Base-by-base conservation (phyloP, 768 basidiomycete genomes). In the Termitomyces sp. region DNA sequence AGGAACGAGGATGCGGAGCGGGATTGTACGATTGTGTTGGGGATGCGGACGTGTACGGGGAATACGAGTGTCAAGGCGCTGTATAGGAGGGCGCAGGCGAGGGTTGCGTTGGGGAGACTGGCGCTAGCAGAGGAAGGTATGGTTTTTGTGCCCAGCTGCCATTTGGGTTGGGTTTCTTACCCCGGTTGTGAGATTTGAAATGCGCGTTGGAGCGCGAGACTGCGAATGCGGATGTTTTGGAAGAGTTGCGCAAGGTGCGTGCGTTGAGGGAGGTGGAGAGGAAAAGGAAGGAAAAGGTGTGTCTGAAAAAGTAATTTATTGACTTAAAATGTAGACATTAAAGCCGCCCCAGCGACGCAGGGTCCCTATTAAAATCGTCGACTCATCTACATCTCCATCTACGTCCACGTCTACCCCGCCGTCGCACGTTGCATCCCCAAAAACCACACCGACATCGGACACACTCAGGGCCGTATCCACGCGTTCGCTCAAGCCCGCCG, bases 1-100 rank as follows among this genome's bases (percentile, higher is more conserved):
- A 94, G 92, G 67, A 77, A 82, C 62, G 81, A 86, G 67, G 93
- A 95, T 71, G 89, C 88, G 18, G 87, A 90, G 64, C 72, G 89
- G 56, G 93, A 96, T 67, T 94, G 92, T 65, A 80, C 81, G 1
- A 80, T 76, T 6, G 88, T 84, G 1, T 70, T 96, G 31, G 61
- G 61, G 1, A 67, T 91, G n/a, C n/a, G n/a, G n/a, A n/a, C n/a
- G 24, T 81, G 75, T 50, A 58, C 72, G 5, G 74, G 73, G 27
- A 94, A 91, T 64, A 83, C 87, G 29, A 10, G 9, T 37, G 37
- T 87, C 26, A 96, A 96, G 62, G 94, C 86, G 0, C 66, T 90
- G 34, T 96, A 89, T 65, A 76, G 94, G 59, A 76, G 92, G 65
- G 87, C 80, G 0, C 87, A 95, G 67, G 92, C 93, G 1, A 74